Conservation (phyloP, 352 stramenopile genomes). For the Phytopythium ostracodes region DNA sequence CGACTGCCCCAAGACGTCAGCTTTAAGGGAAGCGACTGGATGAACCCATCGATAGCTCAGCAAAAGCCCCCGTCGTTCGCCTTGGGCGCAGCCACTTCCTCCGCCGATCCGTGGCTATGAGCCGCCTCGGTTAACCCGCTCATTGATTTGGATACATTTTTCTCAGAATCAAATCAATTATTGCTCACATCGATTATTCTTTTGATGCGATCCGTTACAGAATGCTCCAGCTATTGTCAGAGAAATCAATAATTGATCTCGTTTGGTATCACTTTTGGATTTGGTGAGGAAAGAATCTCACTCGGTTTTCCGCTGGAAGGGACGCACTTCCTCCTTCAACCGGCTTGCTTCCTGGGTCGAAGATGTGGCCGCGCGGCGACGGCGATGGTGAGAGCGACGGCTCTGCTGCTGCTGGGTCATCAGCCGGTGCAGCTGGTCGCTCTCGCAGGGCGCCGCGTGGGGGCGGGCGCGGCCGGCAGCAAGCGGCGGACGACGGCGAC, state of each 20-base stretch:
- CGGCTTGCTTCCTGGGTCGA: not conserved
- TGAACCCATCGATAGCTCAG: not conserved
- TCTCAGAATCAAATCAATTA: too few species aligned
- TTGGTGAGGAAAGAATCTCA: too few species aligned
- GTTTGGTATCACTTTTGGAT: too few species aligned
- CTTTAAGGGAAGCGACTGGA: not conserved
- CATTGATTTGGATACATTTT: constrained; percentile 1
- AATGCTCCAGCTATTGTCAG: too few species aligned
- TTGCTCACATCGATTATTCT: too few species aligned
- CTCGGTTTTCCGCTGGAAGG: not conserved
- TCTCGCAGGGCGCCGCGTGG: not conserved
- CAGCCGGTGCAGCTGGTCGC: not conserved
- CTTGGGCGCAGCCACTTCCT: not conserved
- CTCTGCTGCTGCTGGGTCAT: not conserved
- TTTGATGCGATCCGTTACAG: too few species aligned
- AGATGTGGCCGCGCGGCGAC: not conserved
- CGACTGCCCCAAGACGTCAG: not conserved
- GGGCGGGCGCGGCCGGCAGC: constrained; percentile 1
- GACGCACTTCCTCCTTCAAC: constrained; percentile 1
- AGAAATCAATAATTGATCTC: too few species aligned
- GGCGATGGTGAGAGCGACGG: not conserved
- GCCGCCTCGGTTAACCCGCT: not conserved
- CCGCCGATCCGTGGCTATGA: constrained; percentile 4
- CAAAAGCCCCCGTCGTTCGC: not conserved
- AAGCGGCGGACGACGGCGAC: constrained; percentile 14